Conservation (phyloP, 768 basidiomycete species). For the Boletus edulis region DNA sequence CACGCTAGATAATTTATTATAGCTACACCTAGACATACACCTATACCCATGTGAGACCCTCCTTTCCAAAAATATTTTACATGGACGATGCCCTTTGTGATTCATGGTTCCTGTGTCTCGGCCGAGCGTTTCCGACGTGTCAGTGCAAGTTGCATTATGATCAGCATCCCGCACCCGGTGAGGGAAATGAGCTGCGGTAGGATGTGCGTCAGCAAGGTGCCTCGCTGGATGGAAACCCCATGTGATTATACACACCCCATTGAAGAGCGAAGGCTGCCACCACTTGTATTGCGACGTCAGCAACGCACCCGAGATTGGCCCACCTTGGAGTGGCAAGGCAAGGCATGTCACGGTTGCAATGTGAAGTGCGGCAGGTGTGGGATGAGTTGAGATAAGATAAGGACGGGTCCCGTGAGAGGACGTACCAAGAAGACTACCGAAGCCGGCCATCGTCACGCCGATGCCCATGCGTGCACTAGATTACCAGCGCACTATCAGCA, state of each 20-base stretch:
- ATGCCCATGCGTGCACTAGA: conserved; percentile 30
- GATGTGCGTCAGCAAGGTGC: not conserved
- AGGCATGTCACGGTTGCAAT: not conserved
- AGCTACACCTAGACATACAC: not conserved
- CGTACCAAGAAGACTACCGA: conserved; percentile 20
- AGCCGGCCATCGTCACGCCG: conserved; percentile 1
- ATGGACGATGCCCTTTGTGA: too few relatives aligned
- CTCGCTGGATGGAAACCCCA: not conserved
- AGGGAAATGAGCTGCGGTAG: conserved; percentile 9
- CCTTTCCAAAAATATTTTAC: too few relatives aligned
- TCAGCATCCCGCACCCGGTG: not conserved
- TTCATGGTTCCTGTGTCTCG: not conserved
- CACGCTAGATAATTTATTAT: not conserved
- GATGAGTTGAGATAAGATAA: too few relatives aligned
- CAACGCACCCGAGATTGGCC: conserved; percentile 58
- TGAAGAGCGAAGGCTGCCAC: conserved; percentile 54
- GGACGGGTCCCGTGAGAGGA: not conserved
- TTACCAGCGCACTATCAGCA: not conserved
- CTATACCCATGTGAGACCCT: not conserved
- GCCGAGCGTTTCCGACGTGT: not conserved
- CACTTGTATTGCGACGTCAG: conserved; percentile 50
- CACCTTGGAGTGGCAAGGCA: conserved; percentile 39
- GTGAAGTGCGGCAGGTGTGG: too few relatives aligned
- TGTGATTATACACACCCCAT: conserved; percentile 37
- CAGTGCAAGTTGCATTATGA: conserved; percentile 7